Evolutionary conservation across 768 basidiomycete genomes (phyloP).

Genomic region (Lactifluus rugatus): DNA sequence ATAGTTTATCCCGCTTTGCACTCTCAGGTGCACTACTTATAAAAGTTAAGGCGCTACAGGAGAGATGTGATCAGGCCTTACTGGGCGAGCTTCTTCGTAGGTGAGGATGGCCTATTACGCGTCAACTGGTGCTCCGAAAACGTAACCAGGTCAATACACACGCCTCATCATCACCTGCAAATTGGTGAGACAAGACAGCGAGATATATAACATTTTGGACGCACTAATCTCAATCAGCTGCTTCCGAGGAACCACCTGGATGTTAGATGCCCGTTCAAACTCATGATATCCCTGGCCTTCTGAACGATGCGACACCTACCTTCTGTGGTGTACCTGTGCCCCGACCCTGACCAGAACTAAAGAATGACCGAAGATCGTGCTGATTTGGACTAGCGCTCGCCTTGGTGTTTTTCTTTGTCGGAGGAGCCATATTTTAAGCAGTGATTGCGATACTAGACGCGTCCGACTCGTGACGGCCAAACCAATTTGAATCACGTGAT

Average conservation of each 20-base stretch:
- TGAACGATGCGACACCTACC: not conserved
- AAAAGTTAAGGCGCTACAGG: not conserved
- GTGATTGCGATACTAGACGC: too few species aligned
- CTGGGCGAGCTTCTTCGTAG: not conserved
- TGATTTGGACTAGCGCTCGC: not conserved
- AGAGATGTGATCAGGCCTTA: not conserved
- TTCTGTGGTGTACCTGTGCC: not conserved
- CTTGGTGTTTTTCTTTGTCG: conserved; percentile 1
- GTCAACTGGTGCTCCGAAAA: not conserved
- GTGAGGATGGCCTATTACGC: not conserved
- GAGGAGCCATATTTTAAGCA: conserved; percentile 1
- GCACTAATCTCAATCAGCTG: conserved; percentile 7
- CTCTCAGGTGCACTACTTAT: not conserved
- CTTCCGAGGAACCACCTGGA: not conserved
- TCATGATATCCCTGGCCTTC: not conserved
- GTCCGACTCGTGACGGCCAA: too few species aligned
- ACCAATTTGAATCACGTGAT: too few species aligned
- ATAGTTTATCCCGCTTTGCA: not conserved
- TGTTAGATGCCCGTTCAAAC: not conserved
- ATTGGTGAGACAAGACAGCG: not conserved
- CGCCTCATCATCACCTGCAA: conserved; percentile 11
- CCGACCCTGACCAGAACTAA: not conserved
- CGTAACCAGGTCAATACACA: conserved; percentile 1
- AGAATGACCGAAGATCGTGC: conserved; percentile 8
- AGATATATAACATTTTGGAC: not conserved